These are phyloP conservation scores for Penicillium waksmanii DNA, from an alignment of 495 filamentous ascomycete species.

Conservation along the genomic window DNA sequence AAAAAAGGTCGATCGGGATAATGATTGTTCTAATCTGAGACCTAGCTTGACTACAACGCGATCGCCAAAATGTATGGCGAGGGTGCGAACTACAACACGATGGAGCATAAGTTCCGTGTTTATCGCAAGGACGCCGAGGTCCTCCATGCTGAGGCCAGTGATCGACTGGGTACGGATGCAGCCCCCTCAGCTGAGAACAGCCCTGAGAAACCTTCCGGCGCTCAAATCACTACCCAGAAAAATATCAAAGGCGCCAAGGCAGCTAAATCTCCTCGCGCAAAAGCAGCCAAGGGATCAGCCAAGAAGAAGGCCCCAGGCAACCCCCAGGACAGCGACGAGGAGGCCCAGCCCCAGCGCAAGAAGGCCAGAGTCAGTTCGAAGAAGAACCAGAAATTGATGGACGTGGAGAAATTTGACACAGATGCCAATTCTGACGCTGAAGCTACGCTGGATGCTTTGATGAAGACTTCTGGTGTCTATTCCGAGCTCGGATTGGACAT, in stretches of 20 bases:
- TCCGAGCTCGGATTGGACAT: background rate
- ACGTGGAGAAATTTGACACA: background rate
- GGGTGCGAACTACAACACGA: conserved; percentile 10
- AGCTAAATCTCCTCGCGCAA: background rate
- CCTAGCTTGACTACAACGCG: conserved; percentile 7
- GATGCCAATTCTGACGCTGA: background rate
- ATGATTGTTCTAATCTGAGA: background rate
- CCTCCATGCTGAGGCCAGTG: background rate
- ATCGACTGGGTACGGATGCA: background rate
- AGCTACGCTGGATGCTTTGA: background rate
- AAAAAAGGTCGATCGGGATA: background rate
- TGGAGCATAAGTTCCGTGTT: conserved; percentile 11
- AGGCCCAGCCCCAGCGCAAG: background rate
- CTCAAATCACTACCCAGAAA: background rate
- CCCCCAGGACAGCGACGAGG: background rate
- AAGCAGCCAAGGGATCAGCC: background rate
- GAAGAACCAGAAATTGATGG: background rate
- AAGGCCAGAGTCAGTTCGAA: background rate
- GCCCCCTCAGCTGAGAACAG: background rate
- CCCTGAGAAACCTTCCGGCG: background rate
- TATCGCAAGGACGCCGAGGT: conserved; percentile 10
- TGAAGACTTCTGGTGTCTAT: background rate
- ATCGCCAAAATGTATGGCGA: conserved; percentile 12
- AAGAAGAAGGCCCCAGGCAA: background rate
- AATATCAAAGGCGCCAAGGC: background rate